A percentile compares a stretch with the other conserved stretches of the same genome.
Conservation (phyloP, 768 basidiomycete species). For the Dentipellis sp. region DNA sequence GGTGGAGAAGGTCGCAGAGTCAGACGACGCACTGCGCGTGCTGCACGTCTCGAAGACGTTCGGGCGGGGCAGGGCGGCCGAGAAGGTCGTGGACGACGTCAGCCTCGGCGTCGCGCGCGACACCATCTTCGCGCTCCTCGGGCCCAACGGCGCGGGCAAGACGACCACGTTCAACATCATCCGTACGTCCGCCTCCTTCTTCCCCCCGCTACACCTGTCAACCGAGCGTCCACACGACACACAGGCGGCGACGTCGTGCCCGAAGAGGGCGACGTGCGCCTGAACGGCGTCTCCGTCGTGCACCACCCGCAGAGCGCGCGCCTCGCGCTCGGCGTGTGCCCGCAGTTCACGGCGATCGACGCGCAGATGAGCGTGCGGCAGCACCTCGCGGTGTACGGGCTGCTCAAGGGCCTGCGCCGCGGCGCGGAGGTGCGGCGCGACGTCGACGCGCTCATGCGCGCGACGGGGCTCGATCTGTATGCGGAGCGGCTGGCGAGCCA, state of each 20-base stretch:
- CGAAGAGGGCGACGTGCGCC: constrained; percentile 57
- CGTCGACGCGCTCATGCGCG: constrained; percentile 47
- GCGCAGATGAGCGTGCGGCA: constrained; percentile 69
- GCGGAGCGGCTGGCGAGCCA: constrained; percentile 66
- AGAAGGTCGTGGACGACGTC: constrained; percentile 64
- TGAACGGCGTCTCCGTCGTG: constrained; percentile 58
- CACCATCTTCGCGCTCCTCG: constrained; percentile 64
- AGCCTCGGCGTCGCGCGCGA: constrained; percentile 55
- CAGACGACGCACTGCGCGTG: constrained; percentile 53
- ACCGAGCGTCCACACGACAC: too few species aligned
- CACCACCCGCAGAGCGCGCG: constrained; percentile 55
- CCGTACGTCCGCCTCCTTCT: constrained; percentile 32
- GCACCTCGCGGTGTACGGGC: constrained; percentile 63
- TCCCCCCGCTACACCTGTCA: background rate
- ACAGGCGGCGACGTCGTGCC: constrained; percentile 62
- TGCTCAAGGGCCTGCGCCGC: constrained; percentile 54
- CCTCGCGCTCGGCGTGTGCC: constrained; percentile 69
- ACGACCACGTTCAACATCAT: constrained; percentile 79
- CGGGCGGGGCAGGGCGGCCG: constrained; percentile 19
- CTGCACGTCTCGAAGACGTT: constrained; percentile 56
- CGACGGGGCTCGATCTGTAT: constrained; percentile 49
- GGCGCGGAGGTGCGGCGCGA: constrained; percentile 43
- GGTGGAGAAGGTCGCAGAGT: constrained; percentile 35
- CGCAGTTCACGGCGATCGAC: constrained; percentile 80
- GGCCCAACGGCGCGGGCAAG: constrained; percentile 80